Base-by-base conservation (phyloP, 352 stramenopile species). In the Phytophthora sp. region DNA sequence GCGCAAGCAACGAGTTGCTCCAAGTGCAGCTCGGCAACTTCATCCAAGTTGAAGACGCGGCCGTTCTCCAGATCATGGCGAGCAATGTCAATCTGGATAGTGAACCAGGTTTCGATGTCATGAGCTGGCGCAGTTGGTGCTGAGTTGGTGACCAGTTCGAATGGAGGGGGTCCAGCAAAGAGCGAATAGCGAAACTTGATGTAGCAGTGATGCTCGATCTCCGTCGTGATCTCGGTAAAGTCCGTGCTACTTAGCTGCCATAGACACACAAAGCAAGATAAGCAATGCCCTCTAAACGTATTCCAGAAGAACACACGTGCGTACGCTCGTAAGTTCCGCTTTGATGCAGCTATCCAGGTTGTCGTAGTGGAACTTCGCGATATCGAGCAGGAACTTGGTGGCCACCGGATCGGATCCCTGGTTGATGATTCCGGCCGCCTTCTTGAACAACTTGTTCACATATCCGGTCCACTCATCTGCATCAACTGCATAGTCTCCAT, bases 171-270 rank as follows among this genome's bases (percentile, higher is more conserved):
- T 1, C 73, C 73, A 9, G 70, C 66, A 20, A 77, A 69, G 4
- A 82, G 26, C 35, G 73, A 81, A 62, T 86, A 86, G 48, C 71
- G 70, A 48, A 86, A 76, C 60, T 77, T 79, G 62, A 86, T 52
- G 59, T 77, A 77, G 71, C 77, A 85, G 42, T 56, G 60, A 6
- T 23, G 24, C 27, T 83, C 44, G 42, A 83, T 55, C 13, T 56
- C 37, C 20, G 24, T 30, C 5, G 30, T 32, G 39, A 77, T 51
- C n/a, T 53, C 37, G 4, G 27, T 27, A 31, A 71, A 80, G 37
- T 61, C 23, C 21, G 72, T 63, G 38, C 38, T 53, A 12, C 26
- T 44, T 3, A 58, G 21, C 39, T 69, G 12, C 10, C 20, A 27
- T n/a, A n/a, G n/a, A 31, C 18, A 28, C 32, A 39, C 11, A 4